Base-by-base conservation (phyloP, 1,284 basidiomycete genomes). In the Lentinus polychrous region DNA sequence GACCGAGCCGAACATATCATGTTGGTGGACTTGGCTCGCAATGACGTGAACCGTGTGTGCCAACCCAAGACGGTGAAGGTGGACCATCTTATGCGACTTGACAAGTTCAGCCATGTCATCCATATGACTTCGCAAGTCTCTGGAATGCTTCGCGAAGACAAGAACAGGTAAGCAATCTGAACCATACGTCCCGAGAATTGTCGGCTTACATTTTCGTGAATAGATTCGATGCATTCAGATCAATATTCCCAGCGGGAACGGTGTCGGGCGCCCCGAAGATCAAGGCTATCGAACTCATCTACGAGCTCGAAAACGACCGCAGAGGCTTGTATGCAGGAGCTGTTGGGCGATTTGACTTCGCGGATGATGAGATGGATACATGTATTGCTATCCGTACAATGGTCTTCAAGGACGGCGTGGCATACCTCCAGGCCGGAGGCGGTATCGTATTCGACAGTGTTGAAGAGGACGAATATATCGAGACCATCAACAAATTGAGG, bases 261-360 rank as follows among this genome's bases (percentile, higher is more conserved):
- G 95, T 99, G n/a, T 96, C 93, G 0, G 96, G 96, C 12, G 96
- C 96, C 24, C 96, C 96, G 1, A 99, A 99, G 70, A 94, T 99
- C 68, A 95, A 96, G 64, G 96, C 96, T 1, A 93, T 99, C 57
- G 93, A 99, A 66, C 83, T 99, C 32, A 75, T 99, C 35, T 85
- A 84, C 11, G 83, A 83, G 15, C 71, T 98, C 40, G 96, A 99
- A 66, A 76, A 86, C 62, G 93, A 98, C 66, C 81, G 85, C 43
- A 78, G 96, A 33, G 95, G 95, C 20, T 88, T 98, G 6, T 99
- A 99, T 60, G 96, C 94, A 5, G 96, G 96, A 36, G 96, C 94
- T 1, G 94, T 99, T 14, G 96, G 96, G 12, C 83, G 94, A 46
- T 98, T 96, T 65, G 94, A 99, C 66, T 99, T 97, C 68, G 91